Percentiles rank a stretch among this genome's conserved stretches.
phyloP scores from a whole-genome alignment of 2,329 filamentous ascomycete genomes.

The Diplodia intermedia region DNA sequence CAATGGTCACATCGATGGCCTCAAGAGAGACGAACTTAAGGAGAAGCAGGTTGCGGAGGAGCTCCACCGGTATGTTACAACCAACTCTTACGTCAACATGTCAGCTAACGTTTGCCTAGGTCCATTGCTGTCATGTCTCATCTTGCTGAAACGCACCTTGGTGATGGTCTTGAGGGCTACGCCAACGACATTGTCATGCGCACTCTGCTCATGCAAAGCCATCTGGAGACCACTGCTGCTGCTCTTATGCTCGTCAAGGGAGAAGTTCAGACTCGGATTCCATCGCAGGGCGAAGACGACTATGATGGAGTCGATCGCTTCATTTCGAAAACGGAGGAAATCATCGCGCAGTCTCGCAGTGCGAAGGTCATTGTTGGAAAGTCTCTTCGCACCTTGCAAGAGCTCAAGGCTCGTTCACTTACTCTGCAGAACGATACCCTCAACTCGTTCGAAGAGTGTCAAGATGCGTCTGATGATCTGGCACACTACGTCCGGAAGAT shows the following conservation, averaged over 20 bases:
- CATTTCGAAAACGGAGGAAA: slow-evolving; percentile 71
- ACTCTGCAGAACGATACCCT: slow-evolving; percentile 72
- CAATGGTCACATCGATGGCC: slow-evolving; percentile 84
- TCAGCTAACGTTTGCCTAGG: slow-evolving; percentile 35
- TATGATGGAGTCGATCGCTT: slow-evolving; percentile 66
- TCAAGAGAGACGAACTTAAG: slow-evolving; percentile 85
- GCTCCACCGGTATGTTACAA: slow-evolving; percentile 62
- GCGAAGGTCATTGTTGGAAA: slow-evolving; percentile 85
- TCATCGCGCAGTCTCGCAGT: slow-evolving; percentile 78
- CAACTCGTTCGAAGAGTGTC: slow-evolving; percentile 73
- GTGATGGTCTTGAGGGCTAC: slow-evolving; percentile 71
- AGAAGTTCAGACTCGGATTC: slow-evolving; percentile 72
- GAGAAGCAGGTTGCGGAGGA: slow-evolving; percentile 82
- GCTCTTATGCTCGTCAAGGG: slow-evolving; percentile 68
- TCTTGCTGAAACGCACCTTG: slow-evolving; percentile 80
- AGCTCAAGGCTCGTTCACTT: slow-evolving; percentile 77
- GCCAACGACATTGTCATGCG: slow-evolving; percentile 82
- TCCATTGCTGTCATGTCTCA: slow-evolving; percentile 89
- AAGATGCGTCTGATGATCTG: slow-evolving; percentile 69
- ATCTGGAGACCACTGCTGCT: slow-evolving; percentile 78
- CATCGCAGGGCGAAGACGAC: slow-evolving; percentile 65
- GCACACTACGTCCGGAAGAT: slow-evolving; percentile 70
- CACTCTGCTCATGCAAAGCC: slow-evolving; percentile 76
- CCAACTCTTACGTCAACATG: slow-evolving; percentile 29
- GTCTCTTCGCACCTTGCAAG: slow-evolving; percentile 76